phyloP scores from a whole-genome alignment of 495 filamentous ascomycete genomes.

The Chaetomium fimeti region DNA sequence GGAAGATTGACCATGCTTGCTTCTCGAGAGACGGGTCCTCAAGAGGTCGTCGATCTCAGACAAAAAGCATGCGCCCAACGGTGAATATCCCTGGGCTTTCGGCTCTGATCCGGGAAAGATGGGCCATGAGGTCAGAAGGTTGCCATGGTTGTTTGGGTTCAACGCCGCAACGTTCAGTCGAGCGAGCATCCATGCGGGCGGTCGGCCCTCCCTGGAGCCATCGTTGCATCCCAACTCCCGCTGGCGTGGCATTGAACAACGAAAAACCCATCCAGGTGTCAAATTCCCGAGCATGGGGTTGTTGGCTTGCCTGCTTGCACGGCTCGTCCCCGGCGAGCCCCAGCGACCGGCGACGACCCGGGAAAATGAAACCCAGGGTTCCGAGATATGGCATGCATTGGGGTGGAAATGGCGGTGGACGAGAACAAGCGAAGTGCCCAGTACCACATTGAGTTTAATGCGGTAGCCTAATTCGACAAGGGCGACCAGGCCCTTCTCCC shows the following conservation, averaged over 20 bases:
- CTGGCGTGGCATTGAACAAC: neutral
- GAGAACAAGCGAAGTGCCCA: constrained; percentile 13
- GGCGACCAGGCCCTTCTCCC: constrained; percentile 17
- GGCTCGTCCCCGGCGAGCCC: constrained; percentile 17
- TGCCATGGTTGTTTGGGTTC: neutral
- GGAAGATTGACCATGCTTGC: constrained; percentile 4
- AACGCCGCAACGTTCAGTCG: neutral
- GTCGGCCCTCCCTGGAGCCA: neutral
- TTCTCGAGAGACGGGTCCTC: neutral
- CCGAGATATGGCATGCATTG: constrained; percentile 9
- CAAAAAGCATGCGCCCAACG: neutral
- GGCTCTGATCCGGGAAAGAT: neutral
- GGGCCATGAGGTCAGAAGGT: neutral
- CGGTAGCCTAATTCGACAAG: constrained; percentile 17
- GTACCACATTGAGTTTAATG: constrained; percentile 15
- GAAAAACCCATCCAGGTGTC: neutral
- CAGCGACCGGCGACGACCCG: constrained; percentile 8
- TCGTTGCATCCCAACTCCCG: neutral
- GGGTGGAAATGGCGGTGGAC: constrained; percentile 24
- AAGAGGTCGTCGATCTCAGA: neutral
- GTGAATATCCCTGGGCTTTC: neutral
- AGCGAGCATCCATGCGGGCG: neutral
- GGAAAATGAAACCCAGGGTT: constrained; percentile 13
- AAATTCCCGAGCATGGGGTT: constrained; percentile 17
- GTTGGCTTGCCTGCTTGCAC: constrained; percentile 5